phyloP scores from a whole-genome alignment of 2,329 filamentous ascomycete species.

The Dactylellina drechsleri region DNA sequence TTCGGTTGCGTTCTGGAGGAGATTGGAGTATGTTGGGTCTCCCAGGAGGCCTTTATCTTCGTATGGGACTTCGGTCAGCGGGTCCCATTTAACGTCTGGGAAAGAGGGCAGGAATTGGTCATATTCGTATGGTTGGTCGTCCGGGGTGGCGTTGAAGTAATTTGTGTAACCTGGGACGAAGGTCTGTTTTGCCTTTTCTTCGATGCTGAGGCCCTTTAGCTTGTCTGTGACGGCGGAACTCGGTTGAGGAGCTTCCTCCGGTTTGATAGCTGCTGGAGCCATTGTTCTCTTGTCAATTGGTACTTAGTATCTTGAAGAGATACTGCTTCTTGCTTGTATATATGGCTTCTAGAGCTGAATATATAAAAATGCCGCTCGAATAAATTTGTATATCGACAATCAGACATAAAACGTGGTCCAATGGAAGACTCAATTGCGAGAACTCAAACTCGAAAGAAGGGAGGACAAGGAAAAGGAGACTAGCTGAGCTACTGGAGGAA shows the following conservation, averaged over 20 bases:
- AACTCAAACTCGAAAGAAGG: constrained; percentile 31
- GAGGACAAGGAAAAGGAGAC: constrained; percentile 35
- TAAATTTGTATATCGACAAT: too few species aligned
- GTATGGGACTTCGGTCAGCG: constrained; percentile 65
- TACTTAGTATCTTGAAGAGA: too few species aligned
- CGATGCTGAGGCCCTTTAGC: constrained; percentile 29
- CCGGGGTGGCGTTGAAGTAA: constrained; percentile 34
- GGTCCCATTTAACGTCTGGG: constrained; percentile 67
- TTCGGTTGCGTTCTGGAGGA: constrained; percentile 67
- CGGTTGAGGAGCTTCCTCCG: constrained; percentile 22
- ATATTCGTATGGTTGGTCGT: constrained; percentile 64
- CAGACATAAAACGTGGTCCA: too few species aligned
- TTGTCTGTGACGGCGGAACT: constrained; percentile 23
- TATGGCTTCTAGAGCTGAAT: too few species aligned
- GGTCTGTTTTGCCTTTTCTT: constrained; percentile 44
- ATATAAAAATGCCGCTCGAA: too few species aligned
- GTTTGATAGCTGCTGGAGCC: constrained; percentile 43
- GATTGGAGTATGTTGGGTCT: constrained; percentile 67
- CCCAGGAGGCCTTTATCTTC: constrained; percentile 68
- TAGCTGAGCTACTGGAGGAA: constrained; percentile 26
- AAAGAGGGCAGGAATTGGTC: constrained; percentile 68
- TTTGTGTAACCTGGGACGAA: constrained; percentile 49
- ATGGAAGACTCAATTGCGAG: constrained; percentile 14
- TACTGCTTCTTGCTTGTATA: too few species aligned
- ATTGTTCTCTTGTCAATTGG: constrained; percentile 8